Evolutionary conservation across 345 rosid genomes (phyloP).

Genomic region (Mangifera indica): DNA sequence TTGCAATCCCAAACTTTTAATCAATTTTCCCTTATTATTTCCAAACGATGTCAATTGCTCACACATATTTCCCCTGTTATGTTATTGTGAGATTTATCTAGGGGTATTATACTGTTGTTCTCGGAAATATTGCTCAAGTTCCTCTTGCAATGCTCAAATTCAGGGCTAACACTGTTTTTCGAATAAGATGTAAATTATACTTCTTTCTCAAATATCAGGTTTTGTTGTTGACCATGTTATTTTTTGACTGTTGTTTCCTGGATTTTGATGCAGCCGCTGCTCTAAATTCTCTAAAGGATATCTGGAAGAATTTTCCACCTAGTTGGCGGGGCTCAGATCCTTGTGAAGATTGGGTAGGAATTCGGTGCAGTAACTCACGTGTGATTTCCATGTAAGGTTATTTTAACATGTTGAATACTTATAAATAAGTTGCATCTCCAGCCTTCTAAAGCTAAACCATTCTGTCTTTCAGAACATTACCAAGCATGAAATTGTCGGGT

Average conservation of each 20-base stretch:
- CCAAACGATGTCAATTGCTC: too few relatives aligned
- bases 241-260: neutral
- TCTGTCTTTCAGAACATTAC: slow-evolving; percentile 54
- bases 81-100: too few relatives aligned
- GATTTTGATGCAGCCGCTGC: slow-evolving; percentile 30
- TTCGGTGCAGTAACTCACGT: slow-evolving; percentile 30
- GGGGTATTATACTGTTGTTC: too few relatives aligned
- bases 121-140: too few relatives aligned
- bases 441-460: neutral
- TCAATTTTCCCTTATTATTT: too few relatives aligned
- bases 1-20: too few relatives aligned
- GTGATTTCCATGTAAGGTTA: slow-evolving; percentile 41
- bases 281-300: slow-evolving; percentile 29
- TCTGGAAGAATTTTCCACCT: slow-evolving; percentile 44
- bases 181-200: too few relatives aligned
- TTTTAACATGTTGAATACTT: neutral
- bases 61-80: too few relatives aligned
- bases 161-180: too few relatives aligned
- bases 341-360: slow-evolving; percentile 48
- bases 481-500: slow-evolving; percentile 57
- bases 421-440: neutral
- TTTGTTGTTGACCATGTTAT: too few relatives aligned
- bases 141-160: too few relatives aligned
- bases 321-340: slow-evolving; percentile 47
- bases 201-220: too few relatives aligned